Base-by-base conservation (phyloP, 1,284 basidiomycete species). In the Tilletia walkeri region DNA sequence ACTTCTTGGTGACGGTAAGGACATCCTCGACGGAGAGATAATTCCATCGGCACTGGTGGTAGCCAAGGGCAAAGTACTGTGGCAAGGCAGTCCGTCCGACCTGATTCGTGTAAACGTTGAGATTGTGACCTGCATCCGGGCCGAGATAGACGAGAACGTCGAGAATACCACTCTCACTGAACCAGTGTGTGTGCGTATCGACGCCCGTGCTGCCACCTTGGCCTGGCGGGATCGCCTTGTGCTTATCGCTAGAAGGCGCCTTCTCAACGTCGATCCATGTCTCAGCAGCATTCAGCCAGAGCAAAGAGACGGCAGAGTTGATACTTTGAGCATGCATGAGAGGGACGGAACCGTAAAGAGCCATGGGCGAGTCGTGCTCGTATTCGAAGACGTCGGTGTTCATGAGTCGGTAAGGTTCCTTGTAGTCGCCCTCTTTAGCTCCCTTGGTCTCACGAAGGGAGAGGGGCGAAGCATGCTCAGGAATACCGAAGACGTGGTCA, bases 1-100 rank as follows among this genome's bases (percentile, higher is more conserved):
- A 97, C 68, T 90, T 87, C 79, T 87, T 88, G 84, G 94, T 91
- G 6, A 98, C 94, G n/a, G 88, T 87, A 20, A 94, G 88, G 4
- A 99, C 88, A 82, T 99, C 96, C 12, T 91, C 89, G 65, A 93
- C 91, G 82, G 90, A 92, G 75, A 96, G 88, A 82, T 99, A 99
- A 85, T 99, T 99, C 96, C 96, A 99, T 61, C 96, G 88, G 84
- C 94, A 98, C 84, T 99, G 95, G 85, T 99, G 95, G 83, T 99
- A 95, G 0, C 90, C 95, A 67, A 97, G 88, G 38, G 93, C 89
- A 89, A 94, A 98, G 65, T 92, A 89, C 3, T 94, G 91, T 0
- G 96, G 96, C 18, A 99, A 86, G 1, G 90, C 89, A 0, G 92
- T 90, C 0, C 91, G 89, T 2, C 96, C 95, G 0, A 94, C 95